A percentile compares a stretch with the other conserved stretches of the same genome.
These are phyloP conservation scores for Fusarium verrucosum DNA, from an alignment of 2,329 filamentous ascomycete genomes.

Conservation along the genomic window DNA sequence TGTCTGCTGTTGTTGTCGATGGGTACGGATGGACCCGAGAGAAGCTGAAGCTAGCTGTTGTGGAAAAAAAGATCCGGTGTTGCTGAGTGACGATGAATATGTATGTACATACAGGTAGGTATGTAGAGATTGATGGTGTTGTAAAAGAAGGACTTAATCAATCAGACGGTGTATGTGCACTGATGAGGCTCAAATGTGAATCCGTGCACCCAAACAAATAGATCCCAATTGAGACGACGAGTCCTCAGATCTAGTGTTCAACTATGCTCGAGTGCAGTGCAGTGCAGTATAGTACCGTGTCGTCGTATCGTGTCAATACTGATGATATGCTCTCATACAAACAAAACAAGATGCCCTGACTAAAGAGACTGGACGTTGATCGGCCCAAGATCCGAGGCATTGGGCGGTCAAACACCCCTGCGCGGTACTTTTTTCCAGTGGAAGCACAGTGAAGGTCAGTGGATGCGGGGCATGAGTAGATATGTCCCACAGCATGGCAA, in stretches of 20 bases:
- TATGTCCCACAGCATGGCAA: constrained; percentile 7
- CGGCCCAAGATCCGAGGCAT: constrained; percentile 39
- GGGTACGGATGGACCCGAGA: background rate
- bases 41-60: background rate
- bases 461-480: constrained; percentile 14
- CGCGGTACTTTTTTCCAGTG: constrained; percentile 18
- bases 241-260: background rate
- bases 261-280: background rate
- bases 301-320: background rate
- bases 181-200: constrained; percentile 6
- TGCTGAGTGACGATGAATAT: background rate
- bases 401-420: constrained; percentile 38
- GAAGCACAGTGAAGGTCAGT: constrained; percentile 12
- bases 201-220: background rate
- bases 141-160: background rate
- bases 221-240: background rate
- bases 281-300: background rate
- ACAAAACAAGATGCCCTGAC: constrained; percentile 21
- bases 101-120: too few species aligned
- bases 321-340: constrained; percentile 27
- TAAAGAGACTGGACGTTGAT: constrained; percentile 23
- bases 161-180: constrained; percentile 8
- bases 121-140: background rate
- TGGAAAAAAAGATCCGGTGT: background rate
- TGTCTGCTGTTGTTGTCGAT: background rate